These are phyloP conservation scores for Vitis hybrid DNA, from an alignment of 177 flowering plant species.

Conservation along the genomic window DNA sequence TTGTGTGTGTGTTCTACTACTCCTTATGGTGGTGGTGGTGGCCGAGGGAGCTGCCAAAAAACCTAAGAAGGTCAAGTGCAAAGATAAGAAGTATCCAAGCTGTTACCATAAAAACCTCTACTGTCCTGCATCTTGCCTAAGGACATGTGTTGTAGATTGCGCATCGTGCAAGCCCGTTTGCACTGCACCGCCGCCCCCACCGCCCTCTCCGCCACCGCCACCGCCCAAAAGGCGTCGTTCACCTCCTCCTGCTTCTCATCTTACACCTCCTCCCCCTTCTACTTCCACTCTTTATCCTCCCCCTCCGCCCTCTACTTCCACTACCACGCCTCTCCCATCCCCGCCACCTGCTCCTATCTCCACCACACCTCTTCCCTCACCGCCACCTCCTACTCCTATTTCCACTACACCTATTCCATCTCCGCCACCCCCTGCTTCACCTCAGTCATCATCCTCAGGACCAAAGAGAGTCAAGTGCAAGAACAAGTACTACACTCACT, in stretches of 20 bases:
- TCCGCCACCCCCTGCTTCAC: slow-evolving; percentile 13
- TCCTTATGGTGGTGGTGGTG: slow-evolving; percentile 2
- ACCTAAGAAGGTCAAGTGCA: slow-evolving; percentile 33
- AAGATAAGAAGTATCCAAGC: slow-evolving; percentile 20
- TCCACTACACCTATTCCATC: slow-evolving; percentile 4
- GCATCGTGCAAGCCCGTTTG: slow-evolving; percentile 32
- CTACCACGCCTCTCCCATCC: not conserved
- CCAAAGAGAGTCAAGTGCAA: slow-evolving; percentile 23
- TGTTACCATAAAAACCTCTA: slow-evolving; percentile 16
- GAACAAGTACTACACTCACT: slow-evolving; percentile 17
- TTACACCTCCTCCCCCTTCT: slow-evolving; percentile 5
- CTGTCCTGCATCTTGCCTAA: slow-evolving; percentile 32
- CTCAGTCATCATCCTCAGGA: slow-evolving; percentile 1
- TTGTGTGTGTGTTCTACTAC: slow-evolving; percentile 4
- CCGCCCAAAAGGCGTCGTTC: not conserved
- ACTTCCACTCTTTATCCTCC: not conserved
- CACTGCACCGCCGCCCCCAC: slow-evolving; percentile 10
- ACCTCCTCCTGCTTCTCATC: not conserved
- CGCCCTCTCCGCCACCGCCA: slow-evolving; percentile 2
- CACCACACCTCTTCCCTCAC: not conserved
- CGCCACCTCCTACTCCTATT: not conserved
- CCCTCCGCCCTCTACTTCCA: not conserved
- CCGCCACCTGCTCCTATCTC: slow-evolving; percentile 1
- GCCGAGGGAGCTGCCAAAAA: slow-evolving; percentile 10
- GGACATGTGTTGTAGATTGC: slow-evolving; percentile 30